Conservation (phyloP, 2,329 filamentous ascomycete species). For the Sporothrix brasiliensis region DNA sequence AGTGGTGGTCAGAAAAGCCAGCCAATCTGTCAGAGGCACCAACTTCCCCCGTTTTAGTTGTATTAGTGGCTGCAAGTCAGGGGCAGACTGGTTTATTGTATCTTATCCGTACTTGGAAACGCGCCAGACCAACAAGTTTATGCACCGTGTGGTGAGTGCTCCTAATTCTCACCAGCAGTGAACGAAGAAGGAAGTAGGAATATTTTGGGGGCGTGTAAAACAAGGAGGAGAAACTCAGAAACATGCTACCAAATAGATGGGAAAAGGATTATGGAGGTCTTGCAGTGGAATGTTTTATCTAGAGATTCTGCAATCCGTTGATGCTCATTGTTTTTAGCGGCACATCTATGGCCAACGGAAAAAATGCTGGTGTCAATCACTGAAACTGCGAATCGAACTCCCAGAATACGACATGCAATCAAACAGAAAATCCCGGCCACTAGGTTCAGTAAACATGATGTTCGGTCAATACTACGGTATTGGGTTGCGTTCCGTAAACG, state of each 20-base stretch:
- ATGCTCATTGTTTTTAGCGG: constrained; percentile 1
- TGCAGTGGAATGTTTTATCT: background rate
- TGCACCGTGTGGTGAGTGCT: no score
- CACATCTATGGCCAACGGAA: background rate
- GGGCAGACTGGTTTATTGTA: background rate
- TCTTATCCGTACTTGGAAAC: constrained; percentile 13
- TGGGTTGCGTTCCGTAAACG: constrained; percentile 3
- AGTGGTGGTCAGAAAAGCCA: background rate
- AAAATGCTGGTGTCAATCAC: background rate
- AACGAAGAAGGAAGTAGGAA: background rate
- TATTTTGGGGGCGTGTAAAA: background rate
- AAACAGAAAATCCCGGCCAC: background rate
- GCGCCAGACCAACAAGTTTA: no score
- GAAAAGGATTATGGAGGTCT: background rate
- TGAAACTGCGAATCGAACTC: background rate
- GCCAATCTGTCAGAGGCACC: background rate
- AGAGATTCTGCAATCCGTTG: background rate
- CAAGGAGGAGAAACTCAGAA: background rate
- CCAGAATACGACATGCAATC: no score
- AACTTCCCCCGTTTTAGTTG: background rate
- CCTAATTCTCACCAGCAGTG: constrained; percentile 4
- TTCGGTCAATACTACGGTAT: background rate
- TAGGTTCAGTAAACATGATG: constrained; percentile 5
- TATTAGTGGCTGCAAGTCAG: constrained; percentile 15
- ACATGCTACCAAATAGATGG: background rate